Base-by-base conservation (phyloP, 768 basidiomycete genomes). In the Tricholoma furcatifolium region DNA sequence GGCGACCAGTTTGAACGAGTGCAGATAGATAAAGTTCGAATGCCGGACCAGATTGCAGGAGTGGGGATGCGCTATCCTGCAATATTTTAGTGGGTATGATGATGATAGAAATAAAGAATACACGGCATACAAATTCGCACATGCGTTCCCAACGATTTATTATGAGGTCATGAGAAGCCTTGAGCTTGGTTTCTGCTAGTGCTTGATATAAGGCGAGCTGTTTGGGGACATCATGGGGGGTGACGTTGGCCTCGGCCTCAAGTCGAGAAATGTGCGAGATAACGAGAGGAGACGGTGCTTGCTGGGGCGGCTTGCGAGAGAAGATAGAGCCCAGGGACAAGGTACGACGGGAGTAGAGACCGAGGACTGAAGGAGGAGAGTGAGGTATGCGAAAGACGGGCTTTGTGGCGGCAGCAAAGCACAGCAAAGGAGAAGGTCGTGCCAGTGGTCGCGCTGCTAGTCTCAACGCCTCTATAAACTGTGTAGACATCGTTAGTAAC, bases 111-210 rank as follows among this genome's bases (percentile, higher is more conserved):
- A 20, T 46, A 44, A 11, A 15, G 31, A 38, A 8, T 42, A 10
- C 12, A 10, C 34, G 47, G 82, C 88, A 60, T 71, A 92, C 91
- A 64, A 87, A 91, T 78, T 92, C 87, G 61, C 81, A 81, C 79
- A 86, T 83, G 59, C 84, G 77, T 65, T 93, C 91, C 91, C 91
- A 93, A 50, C 90, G 81, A 62, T 74, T 83, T 51, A 91, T 82
- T 51, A 92, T 71, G 20, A 88, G 71, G 53, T 91, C 85, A 65
- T 85, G 85, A 0, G 83, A 90, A 11, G 84, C 77, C 51, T 80
- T 82, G 31, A 86, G 72, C 46, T 82, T 80, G 0, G 87, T 87
- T 0, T 81, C 80, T 18, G 80, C 60, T 24, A 93, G 71, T 15
- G 86, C 90, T 20, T 81, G 78, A 65, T 83, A 87, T 12, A 92